Conservation (phyloP, 106 monocot species). For the Apostasia shenzhenica region DNA sequence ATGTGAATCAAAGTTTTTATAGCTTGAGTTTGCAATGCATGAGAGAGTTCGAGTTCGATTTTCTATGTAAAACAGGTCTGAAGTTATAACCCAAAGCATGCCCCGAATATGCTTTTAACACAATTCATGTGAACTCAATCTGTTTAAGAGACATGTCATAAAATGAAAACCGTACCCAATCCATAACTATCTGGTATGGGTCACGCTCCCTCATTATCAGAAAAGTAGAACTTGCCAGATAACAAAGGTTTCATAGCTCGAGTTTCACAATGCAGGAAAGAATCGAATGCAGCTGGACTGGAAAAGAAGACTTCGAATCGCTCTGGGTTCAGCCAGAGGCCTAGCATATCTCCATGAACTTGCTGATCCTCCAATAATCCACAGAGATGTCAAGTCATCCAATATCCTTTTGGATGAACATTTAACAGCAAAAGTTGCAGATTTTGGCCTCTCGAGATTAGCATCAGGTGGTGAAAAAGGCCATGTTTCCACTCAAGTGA, state of each 20-base stretch:
- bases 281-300: constrained; percentile 16
- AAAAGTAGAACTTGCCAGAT: too few species aligned
- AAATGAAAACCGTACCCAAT: too few species aligned
- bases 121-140: too few species aligned
- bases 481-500: constrained; percentile 23
- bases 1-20: neutral
- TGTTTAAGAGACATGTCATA: neutral
- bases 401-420: constrained; percentile 34
- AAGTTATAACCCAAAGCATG: too few species aligned
- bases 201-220: too few species aligned
- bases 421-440: constrained; percentile 31
- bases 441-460: constrained; percentile 32
- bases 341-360: constrained; percentile 30
- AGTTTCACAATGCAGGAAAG: constrained; percentile 9
- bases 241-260: neutral
- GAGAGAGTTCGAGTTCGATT: neutral
- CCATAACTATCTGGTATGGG: too few species aligned
- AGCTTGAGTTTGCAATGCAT: constrained; percentile 4
- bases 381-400: constrained; percentile 28
- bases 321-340: constrained; percentile 23
- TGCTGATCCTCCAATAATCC: constrained; percentile 34
- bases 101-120: too few species aligned
- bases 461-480: neutral
- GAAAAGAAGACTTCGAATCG: constrained; percentile 27
- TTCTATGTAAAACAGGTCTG: too few species aligned